Percentiles rank a stretch among this genome's conserved stretches.
Conservation (phyloP, 1,284 basidiomycete genomes). For the Pterula multifida region DNA sequence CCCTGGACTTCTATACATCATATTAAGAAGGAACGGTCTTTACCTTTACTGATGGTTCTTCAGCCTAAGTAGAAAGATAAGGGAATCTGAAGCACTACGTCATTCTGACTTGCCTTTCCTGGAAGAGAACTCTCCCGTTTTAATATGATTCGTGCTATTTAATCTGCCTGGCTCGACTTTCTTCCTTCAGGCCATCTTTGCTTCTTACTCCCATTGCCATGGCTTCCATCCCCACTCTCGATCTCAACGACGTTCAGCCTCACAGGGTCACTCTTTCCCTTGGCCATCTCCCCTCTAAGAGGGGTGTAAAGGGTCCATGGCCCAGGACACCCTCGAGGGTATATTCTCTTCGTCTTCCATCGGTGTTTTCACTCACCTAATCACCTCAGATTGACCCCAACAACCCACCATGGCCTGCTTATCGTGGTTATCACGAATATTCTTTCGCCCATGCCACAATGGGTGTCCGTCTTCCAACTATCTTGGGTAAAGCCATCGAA, state of each 20-base stretch:
- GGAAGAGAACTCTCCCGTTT: background rate
- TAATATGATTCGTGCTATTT: background rate
- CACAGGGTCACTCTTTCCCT: conserved; percentile 56
- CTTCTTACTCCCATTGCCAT: background rate
- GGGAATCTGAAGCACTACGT: background rate
- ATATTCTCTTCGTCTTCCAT: conserved; percentile 13
- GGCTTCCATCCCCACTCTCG: conserved; percentile 9
- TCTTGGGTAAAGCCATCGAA: conserved; percentile 92
- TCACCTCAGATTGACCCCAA: conserved; percentile 65
- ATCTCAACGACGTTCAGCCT: conserved; percentile 26
- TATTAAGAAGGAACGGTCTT: no score
- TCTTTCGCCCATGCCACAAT: conserved; percentile 92
- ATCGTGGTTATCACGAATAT: conserved; percentile 92
- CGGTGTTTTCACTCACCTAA: conserved; percentile 3
- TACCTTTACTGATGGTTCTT: no score
- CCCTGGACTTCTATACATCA: no score
- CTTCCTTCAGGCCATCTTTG: background rate
- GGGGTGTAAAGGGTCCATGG: conserved; percentile 54
- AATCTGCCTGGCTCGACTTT: background rate
- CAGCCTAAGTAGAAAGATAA: no score
- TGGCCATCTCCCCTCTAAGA: conserved; percentile 60
- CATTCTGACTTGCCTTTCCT: background rate
- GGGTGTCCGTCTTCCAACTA: conserved; percentile 90
- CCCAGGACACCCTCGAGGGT: conserved; percentile 64
- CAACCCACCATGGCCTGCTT: conserved; percentile 95